Evolutionary conservation across 768 basidiomycete genomes (phyloP).

Genomic region (Trametes maxima): DNA sequence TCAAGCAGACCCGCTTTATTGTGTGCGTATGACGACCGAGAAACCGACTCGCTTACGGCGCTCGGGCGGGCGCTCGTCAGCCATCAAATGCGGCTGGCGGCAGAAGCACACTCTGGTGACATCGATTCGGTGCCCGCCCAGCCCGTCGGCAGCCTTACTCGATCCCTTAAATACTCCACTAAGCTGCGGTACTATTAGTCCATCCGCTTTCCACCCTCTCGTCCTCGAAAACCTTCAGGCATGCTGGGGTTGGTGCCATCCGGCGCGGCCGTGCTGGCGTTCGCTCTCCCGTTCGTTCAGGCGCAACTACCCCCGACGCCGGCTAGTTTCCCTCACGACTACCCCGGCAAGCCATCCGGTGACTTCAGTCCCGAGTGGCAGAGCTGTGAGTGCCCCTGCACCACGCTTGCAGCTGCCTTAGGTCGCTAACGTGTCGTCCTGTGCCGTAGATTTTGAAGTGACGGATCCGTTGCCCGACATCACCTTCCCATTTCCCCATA

Average conservation of each 20-base stretch:
- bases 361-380: constrained; percentile 39
- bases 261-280: constrained; percentile 3
- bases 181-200: neutral
- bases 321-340: constrained; percentile 41
- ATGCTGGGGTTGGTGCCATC: constrained; percentile 7
- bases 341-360: constrained; percentile 44
- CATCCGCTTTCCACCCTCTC: neutral
- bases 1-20: constrained; percentile 16
- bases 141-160: neutral
- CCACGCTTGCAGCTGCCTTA: neutral
- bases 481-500: constrained; percentile 35
- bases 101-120: neutral
- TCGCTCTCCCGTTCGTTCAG: neutral
- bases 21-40: neutral
- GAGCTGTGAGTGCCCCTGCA: constrained; percentile 30
- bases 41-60: neutral
- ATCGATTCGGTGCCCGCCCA: neutral
- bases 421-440: neutral
- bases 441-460: constrained; percentile 36
- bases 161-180: neutral
- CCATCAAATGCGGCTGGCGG: neutral
- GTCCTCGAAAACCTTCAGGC: neutral
- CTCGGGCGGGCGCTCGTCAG: neutral
- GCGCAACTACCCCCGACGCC: constrained; percentile 19
- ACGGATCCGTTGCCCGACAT: constrained; percentile 37